Base-by-base conservation (phyloP, 805 yeast species). In the Lipomyces yamanashiensis region DNA sequence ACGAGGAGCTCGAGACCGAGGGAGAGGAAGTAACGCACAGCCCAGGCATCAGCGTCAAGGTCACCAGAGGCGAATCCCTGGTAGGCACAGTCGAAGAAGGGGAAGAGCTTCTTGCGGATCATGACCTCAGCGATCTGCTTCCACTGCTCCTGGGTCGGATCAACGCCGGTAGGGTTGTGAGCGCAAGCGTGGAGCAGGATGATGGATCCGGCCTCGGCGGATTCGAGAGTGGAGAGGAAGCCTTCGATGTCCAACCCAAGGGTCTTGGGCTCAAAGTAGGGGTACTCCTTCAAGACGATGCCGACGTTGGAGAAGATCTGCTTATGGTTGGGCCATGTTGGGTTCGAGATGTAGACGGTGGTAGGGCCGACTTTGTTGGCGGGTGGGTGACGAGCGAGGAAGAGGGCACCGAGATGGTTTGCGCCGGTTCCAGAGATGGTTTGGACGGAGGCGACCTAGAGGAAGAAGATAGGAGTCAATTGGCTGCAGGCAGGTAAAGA, bases 251-350 rank as follows among this genome's bases (percentile, higher is more conserved):
- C 88, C 70, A 93, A 82, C 2, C 87, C 79, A 77, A 90, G 90
- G 61, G 87, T 84, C 21, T 79, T 81, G 60, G 81, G 79, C 73
- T 93, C 84, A 92, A 96, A 95, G 81, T 95, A 93, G 28, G 97
- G 92, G 75, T 95, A 93, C 17, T 80, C 76, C 43, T 80, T 85
- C 45, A 88, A 87, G 69, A 82, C 78, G 59, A 90, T 80, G 5
- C 96, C 97, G 65, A 85, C 80, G 59, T 83, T 78, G 69, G 83
- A 81, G 75, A 92, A 95, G 70, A 93, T 89, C 75, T 87, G 92
- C 75, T 83, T 81, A 79, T 93, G 99, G 80, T 95, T 95, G 58
- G 95, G 96, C 99, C 99, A 93, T n/a, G 98, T 92, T 69, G 99
- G 99, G 63, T 83, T 79, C 13, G 96, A 89, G 57, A 92, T 74